Evolutionary conservation across 2,329 filamentous ascomycete genomes (phyloP).

Genomic region (Aureobasidium sp.): DNA sequence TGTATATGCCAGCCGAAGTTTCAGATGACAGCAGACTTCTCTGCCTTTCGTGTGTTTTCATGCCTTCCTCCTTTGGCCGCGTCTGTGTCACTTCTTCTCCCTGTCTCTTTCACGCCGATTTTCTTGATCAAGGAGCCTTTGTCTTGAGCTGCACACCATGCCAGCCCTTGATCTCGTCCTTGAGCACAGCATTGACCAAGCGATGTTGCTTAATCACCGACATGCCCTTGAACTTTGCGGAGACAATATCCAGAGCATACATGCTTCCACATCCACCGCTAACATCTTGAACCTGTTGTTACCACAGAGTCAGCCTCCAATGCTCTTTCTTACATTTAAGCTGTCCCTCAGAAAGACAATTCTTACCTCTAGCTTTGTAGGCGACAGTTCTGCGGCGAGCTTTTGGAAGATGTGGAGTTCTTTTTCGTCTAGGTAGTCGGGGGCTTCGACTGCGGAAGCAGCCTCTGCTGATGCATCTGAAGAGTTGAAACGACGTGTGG

Average conservation of each 20-base stretch:
- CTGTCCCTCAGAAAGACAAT: not conserved
- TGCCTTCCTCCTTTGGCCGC: not conserved
- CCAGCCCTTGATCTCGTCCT: slow-evolving; percentile 71
- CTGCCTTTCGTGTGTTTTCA: not conserved
- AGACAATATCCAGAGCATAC: slow-evolving; percentile 76
- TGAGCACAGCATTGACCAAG: slow-evolving; percentile 67
- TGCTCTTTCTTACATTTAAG: not conserved
- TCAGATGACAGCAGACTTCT: not conserved
- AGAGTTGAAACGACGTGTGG: not conserved
- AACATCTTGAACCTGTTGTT: slow-evolving; percentile 63
- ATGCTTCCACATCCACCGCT: slow-evolving; percentile 80
- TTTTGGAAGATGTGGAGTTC: slow-evolving; percentile 43
- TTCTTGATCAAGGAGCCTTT: slow-evolving; percentile 37
- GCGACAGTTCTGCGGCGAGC: slow-evolving; percentile 35
- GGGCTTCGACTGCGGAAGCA: slow-evolving; percentile 29
- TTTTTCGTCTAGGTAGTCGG: slow-evolving; percentile 40
- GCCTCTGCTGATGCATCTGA: not conserved
- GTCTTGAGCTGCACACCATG: slow-evolving; percentile 78
- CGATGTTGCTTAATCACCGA: slow-evolving; percentile 75
- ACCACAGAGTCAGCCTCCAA: not conserved
- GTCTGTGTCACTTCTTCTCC: too few species aligned
- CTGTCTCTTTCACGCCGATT: not conserved
- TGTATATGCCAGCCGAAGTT: not conserved
- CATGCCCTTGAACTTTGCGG: slow-evolving; percentile 61
- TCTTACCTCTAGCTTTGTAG: slow-evolving; percentile 39